Percentiles rank a stretch among this genome's conserved stretches.
Evolutionary conservation across 2,329 filamentous ascomycete species (phyloP).

Genomic region (Penicillium olsonii): DNA sequence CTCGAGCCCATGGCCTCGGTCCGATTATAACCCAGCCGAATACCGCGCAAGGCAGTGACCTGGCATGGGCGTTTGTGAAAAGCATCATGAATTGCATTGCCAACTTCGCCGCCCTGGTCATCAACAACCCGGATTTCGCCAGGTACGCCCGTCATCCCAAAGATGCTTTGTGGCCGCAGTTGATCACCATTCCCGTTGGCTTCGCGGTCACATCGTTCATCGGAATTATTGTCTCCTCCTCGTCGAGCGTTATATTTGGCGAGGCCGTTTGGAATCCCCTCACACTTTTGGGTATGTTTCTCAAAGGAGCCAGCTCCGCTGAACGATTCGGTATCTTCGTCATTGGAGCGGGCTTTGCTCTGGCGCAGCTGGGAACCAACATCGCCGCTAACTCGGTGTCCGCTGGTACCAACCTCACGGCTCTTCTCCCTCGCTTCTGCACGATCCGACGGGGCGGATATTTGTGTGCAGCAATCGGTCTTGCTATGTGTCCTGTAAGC

Average conservation of each 20-base stretch:
- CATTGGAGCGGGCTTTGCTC: slow-evolving; percentile 65
- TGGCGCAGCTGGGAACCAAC: slow-evolving; percentile 80
- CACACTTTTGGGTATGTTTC: slow-evolving; percentile 11
- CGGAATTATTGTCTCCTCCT: slow-evolving; percentile 16
- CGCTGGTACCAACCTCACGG: slow-evolving; percentile 76
- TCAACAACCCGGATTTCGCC: slow-evolving; percentile 23
- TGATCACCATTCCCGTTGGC: slow-evolving; percentile 14
- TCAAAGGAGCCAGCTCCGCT: slow-evolving; percentile 8
- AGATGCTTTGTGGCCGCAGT: slow-evolving; percentile 12
- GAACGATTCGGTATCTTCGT: slow-evolving; percentile 68
- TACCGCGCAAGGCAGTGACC: slow-evolving; percentile 47
- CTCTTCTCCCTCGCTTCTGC: slow-evolving; percentile 72
- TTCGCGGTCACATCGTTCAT: slow-evolving; percentile 16
- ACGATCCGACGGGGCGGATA: slow-evolving; percentile 83
- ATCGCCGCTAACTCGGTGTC: slow-evolving; percentile 82
- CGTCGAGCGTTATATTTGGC: slow-evolving; percentile 11
- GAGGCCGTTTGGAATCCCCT: slow-evolving; percentile 14
- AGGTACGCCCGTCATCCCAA: slow-evolving; percentile 14
- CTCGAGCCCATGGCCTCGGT: slow-evolving; percentile 54
- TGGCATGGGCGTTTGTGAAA: slow-evolving; percentile 43
- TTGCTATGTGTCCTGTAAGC: slow-evolving; percentile 74
- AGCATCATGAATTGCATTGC: slow-evolving; percentile 17
- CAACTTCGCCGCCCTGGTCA: slow-evolving; percentile 18
- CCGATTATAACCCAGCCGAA: slow-evolving; percentile 47
- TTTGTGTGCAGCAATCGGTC: slow-evolving; percentile 72